Base-by-base conservation (phyloP, 306 rosid genomes). In the Quillaja saponaria region DNA sequence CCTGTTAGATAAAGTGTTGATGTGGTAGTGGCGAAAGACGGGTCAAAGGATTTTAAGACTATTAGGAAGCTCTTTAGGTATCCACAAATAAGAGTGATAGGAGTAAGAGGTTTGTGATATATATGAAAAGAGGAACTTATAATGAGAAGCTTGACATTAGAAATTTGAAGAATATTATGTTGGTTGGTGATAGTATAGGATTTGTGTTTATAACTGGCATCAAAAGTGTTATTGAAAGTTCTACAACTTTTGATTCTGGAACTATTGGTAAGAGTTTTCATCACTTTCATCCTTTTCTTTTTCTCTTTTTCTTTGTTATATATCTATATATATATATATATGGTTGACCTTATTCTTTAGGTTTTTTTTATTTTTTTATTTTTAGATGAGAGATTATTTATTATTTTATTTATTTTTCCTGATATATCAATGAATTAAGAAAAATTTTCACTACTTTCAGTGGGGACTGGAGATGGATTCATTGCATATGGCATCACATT, bases 1-100 rank as follows among this genome's bases (percentile, higher is more conserved):
- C 31, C 31, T 25, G 3, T 2, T 25, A 25, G 31, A 25, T 25
- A 25, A n/a, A n/a, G n/a, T 0, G 74, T 69, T 1, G 56, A 85
- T 47, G 52, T 81, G 15, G 90, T 79, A 45, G 90, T 85, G 64
- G 90, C 85, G 1, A 69, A 73, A 67, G 90, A 85, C 34, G 85
- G 90, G 8, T 79, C 87, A 1, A 85, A 85, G 10, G 10, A 76
- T 50, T 55, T 49, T 34, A 51, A 6, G 74, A 76, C 83, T 0
- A 72, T 85, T 1, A 25, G 16, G 90, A 53, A 1, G 87, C 85
- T 13, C 49, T 85, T 71, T 71, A 61, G 9, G 83, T 67, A 7
- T 81, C 74, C 14, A 61, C 45, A 3, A 50, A 71, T 45, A 71
- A 69, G 59, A 71, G 66, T n/a, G 31, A 25, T 25, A 69, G 56